Evolutionary conservation across 345 rosid species (phyloP).

Genomic region (Schrenkiella parvula): DNA sequence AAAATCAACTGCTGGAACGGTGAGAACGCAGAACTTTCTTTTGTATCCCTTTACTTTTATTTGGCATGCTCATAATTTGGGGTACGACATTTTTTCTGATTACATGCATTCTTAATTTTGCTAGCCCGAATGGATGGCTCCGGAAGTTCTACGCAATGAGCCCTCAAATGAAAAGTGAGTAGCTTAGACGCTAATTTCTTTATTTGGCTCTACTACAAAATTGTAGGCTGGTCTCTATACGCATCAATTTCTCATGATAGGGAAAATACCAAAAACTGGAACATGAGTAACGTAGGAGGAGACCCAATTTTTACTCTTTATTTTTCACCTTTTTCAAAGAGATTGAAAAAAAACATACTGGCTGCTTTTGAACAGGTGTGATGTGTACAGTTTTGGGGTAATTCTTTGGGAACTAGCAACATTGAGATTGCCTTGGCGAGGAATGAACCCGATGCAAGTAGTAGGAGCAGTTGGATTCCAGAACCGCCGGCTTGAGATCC

Average conservation of each 20-base stretch:
- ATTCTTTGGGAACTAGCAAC: slow-evolving; percentile 99
- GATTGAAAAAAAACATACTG: background rate
- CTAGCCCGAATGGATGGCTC: slow-evolving; percentile 99
- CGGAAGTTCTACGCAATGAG: slow-evolving; percentile 95
- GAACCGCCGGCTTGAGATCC: slow-evolving; percentile 91
- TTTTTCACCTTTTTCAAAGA: background rate
- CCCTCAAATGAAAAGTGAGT: slow-evolving; percentile 97
- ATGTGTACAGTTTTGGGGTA: slow-evolving; percentile 94
- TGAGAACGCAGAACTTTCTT: slow-evolving; percentile 32
- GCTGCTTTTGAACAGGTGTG: slow-evolving; percentile 61
- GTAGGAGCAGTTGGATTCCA: slow-evolving; percentile 99
- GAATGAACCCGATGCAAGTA: slow-evolving; percentile 99
- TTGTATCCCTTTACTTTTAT: background rate
- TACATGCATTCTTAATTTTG: slow-evolving; percentile 28
- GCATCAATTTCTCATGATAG: no score
- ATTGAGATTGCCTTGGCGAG: slow-evolving; percentile 87
- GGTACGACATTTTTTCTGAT: slow-evolving; percentile 23
- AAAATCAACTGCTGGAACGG: slow-evolving; percentile 99
- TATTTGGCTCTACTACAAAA: background rate
- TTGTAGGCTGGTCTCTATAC: no score
- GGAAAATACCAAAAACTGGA: no score
- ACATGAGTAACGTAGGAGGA: no score
- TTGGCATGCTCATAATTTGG: background rate
- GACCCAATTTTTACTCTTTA: background rate
- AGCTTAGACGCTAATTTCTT: background rate